Evolutionary conservation across 2,329 filamentous ascomycete genomes (phyloP).

Genomic region (Trichoderma lentiforme): DNA sequence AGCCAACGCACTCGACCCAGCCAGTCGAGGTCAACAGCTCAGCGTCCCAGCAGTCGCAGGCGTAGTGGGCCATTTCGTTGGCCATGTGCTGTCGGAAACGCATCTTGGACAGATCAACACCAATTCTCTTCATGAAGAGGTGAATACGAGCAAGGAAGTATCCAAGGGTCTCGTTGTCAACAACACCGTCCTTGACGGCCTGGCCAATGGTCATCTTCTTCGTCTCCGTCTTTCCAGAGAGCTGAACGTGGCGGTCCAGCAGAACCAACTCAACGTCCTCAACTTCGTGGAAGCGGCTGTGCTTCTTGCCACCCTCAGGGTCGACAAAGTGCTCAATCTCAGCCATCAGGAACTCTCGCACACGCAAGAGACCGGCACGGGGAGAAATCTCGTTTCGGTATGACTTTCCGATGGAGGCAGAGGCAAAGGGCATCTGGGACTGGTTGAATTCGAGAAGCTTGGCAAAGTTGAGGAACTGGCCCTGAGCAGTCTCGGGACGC

Average conservation of each 20-base stretch:
- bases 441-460: constrained; percentile 97
- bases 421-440: constrained; percentile 92
- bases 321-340: constrained; percentile 99
- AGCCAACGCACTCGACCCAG: constrained; percentile 98
- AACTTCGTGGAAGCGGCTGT: constrained; percentile 81
- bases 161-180: constrained; percentile 96
- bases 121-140: constrained; percentile 83
- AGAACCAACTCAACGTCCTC: constrained; percentile 79
- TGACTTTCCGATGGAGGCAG: constrained; percentile 94
- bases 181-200: constrained; percentile 75
- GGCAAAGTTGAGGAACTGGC: constrained; percentile 95
- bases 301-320: constrained; percentile 91
- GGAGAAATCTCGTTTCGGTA: constrained; percentile 98
- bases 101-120: constrained; percentile 81
- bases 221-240: constrained; percentile 76
- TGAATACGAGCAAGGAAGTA: constrained; percentile 96
- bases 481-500: constrained; percentile 93
- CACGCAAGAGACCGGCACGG: constrained; percentile 82
- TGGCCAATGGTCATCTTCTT: constrained; percentile 75
- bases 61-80: constrained; percentile 80
- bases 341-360: constrained; percentile 97
- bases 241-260: constrained; percentile 80
- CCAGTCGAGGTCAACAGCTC: constrained; percentile 88
- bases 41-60: constrained; percentile 95
- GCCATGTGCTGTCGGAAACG: constrained; percentile 96